Percentiles rank a stretch among this genome's conserved stretches.
phyloP scores from a whole-genome alignment of 2,329 filamentous ascomycete species.

The Neophaeococcomyces aloes region DNA sequence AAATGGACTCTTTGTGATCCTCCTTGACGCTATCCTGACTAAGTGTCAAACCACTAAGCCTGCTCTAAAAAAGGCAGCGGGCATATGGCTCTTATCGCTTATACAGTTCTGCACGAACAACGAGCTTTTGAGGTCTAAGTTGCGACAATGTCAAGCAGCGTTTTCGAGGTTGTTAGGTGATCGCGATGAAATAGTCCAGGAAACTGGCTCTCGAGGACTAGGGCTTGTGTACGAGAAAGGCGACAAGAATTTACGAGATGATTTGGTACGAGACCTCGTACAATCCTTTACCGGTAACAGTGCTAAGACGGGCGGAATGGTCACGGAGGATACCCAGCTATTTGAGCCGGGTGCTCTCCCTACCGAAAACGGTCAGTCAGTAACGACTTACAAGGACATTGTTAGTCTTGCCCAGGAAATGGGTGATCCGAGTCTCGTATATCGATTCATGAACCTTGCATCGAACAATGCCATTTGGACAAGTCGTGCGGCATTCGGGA shows the following conservation, averaged over 20 bases:
- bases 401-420: slow-evolving; percentile 92
- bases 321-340: slow-evolving; percentile 81
- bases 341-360: slow-evolving; percentile 86
- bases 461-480: slow-evolving; percentile 96
- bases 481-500: slow-evolving; percentile 87
- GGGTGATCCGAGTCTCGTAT: slow-evolving; percentile 89
- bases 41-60: slow-evolving; percentile 81
- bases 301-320: slow-evolving; percentile 60
- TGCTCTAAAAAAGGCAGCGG: slow-evolving; percentile 77
- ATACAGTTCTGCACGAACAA: slow-evolving; percentile 78
- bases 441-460: slow-evolving; percentile 96
- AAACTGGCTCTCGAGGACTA: slow-evolving; percentile 82
- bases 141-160: slow-evolving; percentile 70
- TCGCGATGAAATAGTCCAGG: slow-evolving; percentile 87
- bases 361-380: slow-evolving; percentile 75
- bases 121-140: slow-evolving; percentile 55
- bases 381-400: slow-evolving; percentile 97
- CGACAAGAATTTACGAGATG: slow-evolving; percentile 65
- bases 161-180: slow-evolving; percentile 83
- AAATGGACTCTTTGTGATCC: slow-evolving; percentile 36
- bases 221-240: slow-evolving; percentile 92
- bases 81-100: slow-evolving; percentile 87
- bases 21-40: slow-evolving; percentile 61
- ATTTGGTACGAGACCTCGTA: slow-evolving; percentile 78
- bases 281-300: slow-evolving; percentile 74